A percentile compares a stretch with the other conserved stretches of the same genome.
Conservation (phyloP, 2,329 filamentous ascomycete species). For the Incumbomyces lentus region DNA sequence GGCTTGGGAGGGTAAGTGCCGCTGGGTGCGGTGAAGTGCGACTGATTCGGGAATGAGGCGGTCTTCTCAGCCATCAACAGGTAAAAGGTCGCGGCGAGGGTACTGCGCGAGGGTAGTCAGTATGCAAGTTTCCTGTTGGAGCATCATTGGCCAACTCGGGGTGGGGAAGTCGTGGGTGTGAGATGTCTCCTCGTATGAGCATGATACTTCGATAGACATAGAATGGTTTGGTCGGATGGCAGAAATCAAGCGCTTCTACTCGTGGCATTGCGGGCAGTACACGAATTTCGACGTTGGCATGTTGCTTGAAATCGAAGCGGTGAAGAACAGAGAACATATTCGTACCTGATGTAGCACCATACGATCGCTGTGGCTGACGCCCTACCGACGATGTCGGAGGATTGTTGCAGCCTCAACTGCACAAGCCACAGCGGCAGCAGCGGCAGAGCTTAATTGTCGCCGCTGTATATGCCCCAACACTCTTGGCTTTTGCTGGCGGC, state of each 20-base stretch:
- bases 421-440: neutral
- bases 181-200: neutral
- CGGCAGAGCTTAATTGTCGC: neutral
- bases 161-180: neutral
- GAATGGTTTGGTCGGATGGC: neutral
- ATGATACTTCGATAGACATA: neutral
- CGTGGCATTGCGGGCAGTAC: neutral
- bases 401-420: conserved; percentile 2
- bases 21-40: neutral
- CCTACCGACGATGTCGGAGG: neutral
- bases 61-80: conserved; percentile 5
- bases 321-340: neutral
- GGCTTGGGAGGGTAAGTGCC: neutral
- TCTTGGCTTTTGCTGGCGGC: neutral
- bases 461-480: neutral
- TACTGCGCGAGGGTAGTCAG: neutral
- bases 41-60: neutral
- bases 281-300: neutral
- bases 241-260: neutral
- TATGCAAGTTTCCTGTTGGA: neutral
- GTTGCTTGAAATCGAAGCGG: neutral
- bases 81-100: neutral
- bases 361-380: conserved; percentile 1
- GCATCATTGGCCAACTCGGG: neutral
- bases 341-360: conserved; percentile 8